phyloP scores from a whole-genome alignment of 2,329 filamentous ascomycete species.

The Aspergillus costaricaensis region DNA sequence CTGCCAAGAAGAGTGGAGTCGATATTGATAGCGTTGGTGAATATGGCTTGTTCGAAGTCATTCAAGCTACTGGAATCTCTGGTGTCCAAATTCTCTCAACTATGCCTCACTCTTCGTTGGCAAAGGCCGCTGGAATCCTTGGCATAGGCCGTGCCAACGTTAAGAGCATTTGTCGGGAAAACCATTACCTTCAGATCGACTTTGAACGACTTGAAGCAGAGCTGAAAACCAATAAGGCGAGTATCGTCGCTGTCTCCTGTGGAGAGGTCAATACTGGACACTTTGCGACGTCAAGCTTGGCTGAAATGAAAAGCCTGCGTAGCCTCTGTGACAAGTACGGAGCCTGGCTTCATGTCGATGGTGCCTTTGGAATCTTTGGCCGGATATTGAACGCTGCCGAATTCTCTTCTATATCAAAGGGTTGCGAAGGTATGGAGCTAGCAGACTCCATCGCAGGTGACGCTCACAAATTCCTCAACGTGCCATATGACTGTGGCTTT shows the following conservation, averaged over 20 bases:
- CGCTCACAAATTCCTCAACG: conserved; percentile 89
- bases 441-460: conserved; percentile 87
- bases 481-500: conserved; percentile 90
- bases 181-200: conserved; percentile 69
- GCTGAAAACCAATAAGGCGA: conserved; percentile 61
- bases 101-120: conserved; percentile 78
- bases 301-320: conserved; percentile 65
- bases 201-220: conserved; percentile 64
- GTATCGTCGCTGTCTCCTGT: conserved; percentile 77
- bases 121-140: conserved; percentile 79
- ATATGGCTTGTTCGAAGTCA: conserved; percentile 68
- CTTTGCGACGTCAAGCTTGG: conserved; percentile 64
- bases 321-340: conserved; percentile 69
- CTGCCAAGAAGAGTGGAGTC: conserved; percentile 40
- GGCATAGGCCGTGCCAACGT: conserved; percentile 74
- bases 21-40: conserved; percentile 60
- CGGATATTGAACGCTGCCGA: conserved; percentile 63
- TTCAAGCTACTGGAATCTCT: conserved; percentile 62
- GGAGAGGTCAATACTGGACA: conserved; percentile 89
- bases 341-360: conserved; percentile 89
- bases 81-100: conserved; percentile 78
- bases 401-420: conserved; percentile 56
- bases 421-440: conserved; percentile 68
- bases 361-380: conserved; percentile 83
- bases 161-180: conserved; percentile 54